phyloP scores from a whole-genome alignment of 805 yeast genomes.

The Cyberlindnera veronae region DNA sequence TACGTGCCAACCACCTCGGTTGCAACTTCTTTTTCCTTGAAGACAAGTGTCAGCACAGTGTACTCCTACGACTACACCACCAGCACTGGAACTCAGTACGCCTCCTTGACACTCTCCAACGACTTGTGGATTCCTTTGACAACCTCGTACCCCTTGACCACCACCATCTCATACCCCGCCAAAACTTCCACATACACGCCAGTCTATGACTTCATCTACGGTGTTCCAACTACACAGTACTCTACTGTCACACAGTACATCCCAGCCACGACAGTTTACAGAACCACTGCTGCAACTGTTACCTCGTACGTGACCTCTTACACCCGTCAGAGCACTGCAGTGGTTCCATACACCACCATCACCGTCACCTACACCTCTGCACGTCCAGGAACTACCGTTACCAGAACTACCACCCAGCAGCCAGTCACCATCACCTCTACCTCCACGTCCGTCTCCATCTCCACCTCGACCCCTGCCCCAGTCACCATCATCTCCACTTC shows the following conservation, averaged over 20 bases:
- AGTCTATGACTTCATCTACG: slow-evolving; percentile 16
- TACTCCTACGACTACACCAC: slow-evolving; percentile 8
- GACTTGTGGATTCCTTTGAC: slow-evolving; percentile 18
- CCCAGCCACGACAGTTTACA: slow-evolving; percentile 15
- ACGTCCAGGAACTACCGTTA: slow-evolving; percentile 1
- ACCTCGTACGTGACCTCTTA: slow-evolving; percentile 18
- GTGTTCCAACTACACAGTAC: slow-evolving; percentile 10
- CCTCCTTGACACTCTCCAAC: slow-evolving; percentile 17
- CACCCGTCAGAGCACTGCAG: slow-evolving; percentile 10
- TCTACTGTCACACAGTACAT: slow-evolving; percentile 17
- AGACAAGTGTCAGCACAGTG: slow-evolving; percentile 2
- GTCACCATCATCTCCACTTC: slow-evolving; percentile 1
- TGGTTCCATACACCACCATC: slow-evolving; percentile 18
- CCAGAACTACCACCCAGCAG: slow-evolving; percentile 1
- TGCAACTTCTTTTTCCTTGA: slow-evolving; percentile 1
- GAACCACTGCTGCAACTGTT: slow-evolving; percentile 4
- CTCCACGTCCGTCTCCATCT: not conserved
- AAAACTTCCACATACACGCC: slow-evolving; percentile 5
- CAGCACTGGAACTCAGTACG: slow-evolving; percentile 12
- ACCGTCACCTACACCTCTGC: slow-evolving; percentile 14
- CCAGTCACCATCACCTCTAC: not conserved
- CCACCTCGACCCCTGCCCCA: too few relatives aligned
- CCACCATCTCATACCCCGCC: slow-evolving; percentile 7
- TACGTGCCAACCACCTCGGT: slow-evolving; percentile 4
- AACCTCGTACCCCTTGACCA: slow-evolving; percentile 4